A percentile compares a stretch with the other conserved stretches of the same genome.
Conservation (phyloP, 768 basidiomycete species). For the Pulveroboletus sp. region DNA sequence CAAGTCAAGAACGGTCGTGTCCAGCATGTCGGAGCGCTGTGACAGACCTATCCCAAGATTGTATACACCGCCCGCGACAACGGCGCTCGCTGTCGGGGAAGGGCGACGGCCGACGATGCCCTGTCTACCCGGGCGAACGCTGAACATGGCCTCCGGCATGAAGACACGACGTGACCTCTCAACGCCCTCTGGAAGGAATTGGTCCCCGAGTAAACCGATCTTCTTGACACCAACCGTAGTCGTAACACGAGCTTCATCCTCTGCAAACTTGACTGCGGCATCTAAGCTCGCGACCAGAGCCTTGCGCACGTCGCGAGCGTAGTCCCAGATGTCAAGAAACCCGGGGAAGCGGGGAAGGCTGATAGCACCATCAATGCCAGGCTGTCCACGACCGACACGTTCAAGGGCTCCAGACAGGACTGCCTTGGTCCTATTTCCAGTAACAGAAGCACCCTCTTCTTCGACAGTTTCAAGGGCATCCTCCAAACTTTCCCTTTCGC, state of each 20-base stretch:
- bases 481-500: conserved; percentile 67
- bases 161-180: conserved; percentile 82
- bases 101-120: conserved; percentile 35
- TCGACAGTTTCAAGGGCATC: conserved; percentile 75
- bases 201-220: conserved; percentile 66
- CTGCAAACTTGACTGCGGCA: conserved; percentile 69
- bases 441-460: conserved; percentile 59
- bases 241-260: conserved; percentile 73
- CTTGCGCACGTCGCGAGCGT: conserved; percentile 72
- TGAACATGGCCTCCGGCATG: conserved; percentile 98
- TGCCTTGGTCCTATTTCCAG: conserved; percentile 49
- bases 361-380: conserved; percentile 50
- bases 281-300: conserved; percentile 80
- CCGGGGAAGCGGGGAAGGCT: conserved; percentile 81
- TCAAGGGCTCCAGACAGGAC: conserved; percentile 68
- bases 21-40: conserved; percentile 68
- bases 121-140: conserved; percentile 41
- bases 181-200: conserved; percentile 73
- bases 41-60: conserved; percentile 83
- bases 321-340: conserved; percentile 78
- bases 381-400: conserved; percentile 69
- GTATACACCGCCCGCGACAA: conserved; percentile 72
- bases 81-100: conserved; percentile 37
- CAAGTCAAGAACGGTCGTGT: conserved; percentile 77
- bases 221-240: conserved; percentile 62